Evolutionary conservation across 2,329 filamentous ascomycete species (phyloP), one percentile per base, ranked within the genome.

Genomic region (Colletotrichum cereale): DNA sequence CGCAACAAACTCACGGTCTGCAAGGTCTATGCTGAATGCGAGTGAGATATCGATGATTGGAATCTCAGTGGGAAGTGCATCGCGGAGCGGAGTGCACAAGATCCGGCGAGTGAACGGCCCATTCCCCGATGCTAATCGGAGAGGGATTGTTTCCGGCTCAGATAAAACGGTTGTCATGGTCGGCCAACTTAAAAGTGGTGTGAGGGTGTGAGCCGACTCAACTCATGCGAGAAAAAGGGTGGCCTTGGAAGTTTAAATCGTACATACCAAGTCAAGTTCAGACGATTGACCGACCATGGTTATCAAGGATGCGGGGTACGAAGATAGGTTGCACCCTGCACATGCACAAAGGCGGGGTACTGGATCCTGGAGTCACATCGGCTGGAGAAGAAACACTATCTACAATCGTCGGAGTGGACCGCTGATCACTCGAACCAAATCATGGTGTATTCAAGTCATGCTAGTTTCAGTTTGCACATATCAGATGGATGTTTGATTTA

Each of bases 21-120:
- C 74, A 0, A 82, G 61, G 0, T 80, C 77, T 2, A 76, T 66
- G 61, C 82, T 81, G 65, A 85, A 82, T 67, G 82, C 81, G 16
- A 77, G 75, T 0, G 81, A 80, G 8, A 89, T 77, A 74, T 89
- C 86, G 62, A 90, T 86, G 52, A 89, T 76, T 3, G 88, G 88
- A 16, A 89, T 86, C 76, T 89, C 85, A 11, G 79, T 79, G 0
- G 78, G 73, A 1, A 75, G 74, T 3, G 82, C 82, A 60, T 82
- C 78, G 36, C 83, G 81, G 5, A 80, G 78, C 0, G 82, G 80
- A 1, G 78, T 80, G 11, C 71, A 71, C 14, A 81, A 78, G 26
- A 84, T 75, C 6, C 77, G 78, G 24, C 81, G 79, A 47, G 77
- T 81, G 38, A 83, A 77, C 26, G 80, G 79, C 2, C 83, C 83